A percentile compares a stretch with the other conserved stretches of the same genome.
Evolutionary conservation across 202 grass and related monocot species (phyloP).

Genomic region (Digitaria exilis): DNA sequence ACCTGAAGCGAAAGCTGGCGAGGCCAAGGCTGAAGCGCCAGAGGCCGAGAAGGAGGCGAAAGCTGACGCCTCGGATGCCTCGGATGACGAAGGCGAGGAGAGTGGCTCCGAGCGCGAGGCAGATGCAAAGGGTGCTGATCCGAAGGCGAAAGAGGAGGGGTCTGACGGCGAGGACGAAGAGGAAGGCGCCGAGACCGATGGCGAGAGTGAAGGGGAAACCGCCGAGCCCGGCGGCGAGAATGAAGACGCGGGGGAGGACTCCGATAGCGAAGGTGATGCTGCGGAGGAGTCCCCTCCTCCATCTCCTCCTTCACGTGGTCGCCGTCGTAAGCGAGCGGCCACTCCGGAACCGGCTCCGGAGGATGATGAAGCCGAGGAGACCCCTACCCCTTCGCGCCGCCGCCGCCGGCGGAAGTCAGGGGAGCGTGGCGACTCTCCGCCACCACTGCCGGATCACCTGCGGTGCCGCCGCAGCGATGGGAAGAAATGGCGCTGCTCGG

Average conservation of each 20-base stretch:
- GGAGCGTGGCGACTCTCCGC: slow-evolving; percentile 40
- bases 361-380: slow-evolving; percentile 38
- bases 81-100: slow-evolving; percentile 28
- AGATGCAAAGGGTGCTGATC: slow-evolving; percentile 36
- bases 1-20: slow-evolving; percentile 35
- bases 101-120: slow-evolving; percentile 43
- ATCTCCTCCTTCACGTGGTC: slow-evolving; percentile 30
- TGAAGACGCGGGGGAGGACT: slow-evolving; percentile 20
- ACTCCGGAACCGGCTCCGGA: slow-evolving; percentile 11
- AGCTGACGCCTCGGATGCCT: slow-evolving; percentile 20
- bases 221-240: neutral
- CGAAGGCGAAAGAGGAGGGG: slow-evolving; percentile 25
- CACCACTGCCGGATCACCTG: slow-evolving; percentile 56
- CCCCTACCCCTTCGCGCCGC: no score
- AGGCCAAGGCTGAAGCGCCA: slow-evolving; percentile 18
- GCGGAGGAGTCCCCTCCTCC: slow-evolving; percentile 33
- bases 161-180: neutral
- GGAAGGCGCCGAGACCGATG: neutral
- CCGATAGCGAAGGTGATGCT: slow-evolving; percentile 37
- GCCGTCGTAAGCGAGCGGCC: slow-evolving; percentile 43
- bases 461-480: slow-evolving; percentile 70
- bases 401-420: slow-evolving; percentile 29
- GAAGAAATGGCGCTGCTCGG: slow-evolving; percentile 75
- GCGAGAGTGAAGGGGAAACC: no score
- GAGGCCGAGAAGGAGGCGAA: neutral